Base-by-base conservation (phyloP, 75 land plant species). In the Sequoiadendron giganteum region DNA sequence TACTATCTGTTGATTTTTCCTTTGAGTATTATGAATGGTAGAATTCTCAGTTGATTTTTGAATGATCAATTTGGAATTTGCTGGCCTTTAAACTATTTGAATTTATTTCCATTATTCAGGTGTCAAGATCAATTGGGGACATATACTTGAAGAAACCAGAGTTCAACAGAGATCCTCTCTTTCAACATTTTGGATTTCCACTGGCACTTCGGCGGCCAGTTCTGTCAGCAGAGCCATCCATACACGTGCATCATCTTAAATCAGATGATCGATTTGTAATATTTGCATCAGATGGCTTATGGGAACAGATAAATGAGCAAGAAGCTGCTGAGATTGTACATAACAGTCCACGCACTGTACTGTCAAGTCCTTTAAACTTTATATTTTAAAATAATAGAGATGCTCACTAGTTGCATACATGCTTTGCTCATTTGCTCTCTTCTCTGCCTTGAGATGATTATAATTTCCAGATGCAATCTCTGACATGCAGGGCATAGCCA, bases 121-220 rank as follows among this genome's bases (percentile, higher is more conserved):
- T 93, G 40, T 92, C 93, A 14, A 92, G 93, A 86, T 92, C 94
- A 32, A 92, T 93, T 87, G 94, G 94, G 15, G 94, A 93, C 83
- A 79, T 92, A 15, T 93, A 93, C 79, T 70, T 93, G 86, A 93
- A 93, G 90, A 90, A 83, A 70, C 91, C 94, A 2, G 90, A 93
- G 36, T 89, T 89, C 28, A 93, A 85, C 83, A 87, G 85, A 55
- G 88, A 90, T 85, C 90, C 85, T 52, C 55, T 88, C 11, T 91
- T 85, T 39, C 84, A 86, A 36, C 88, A 88, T 39, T 90, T 88
- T 86, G 88, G 93, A 18, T 55, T 79, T 16, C 83, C 93, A 7
- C 15, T 90, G 81, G 87, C 90, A 34, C 28, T 90, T 30, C 65
- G 88, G 47, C 88, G 87, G 86, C 85, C 94, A 28, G 91, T 93